Evolutionary conservation across 305 asterid species (phyloP).

Genomic region (Fraxinus sp.): DNA sequence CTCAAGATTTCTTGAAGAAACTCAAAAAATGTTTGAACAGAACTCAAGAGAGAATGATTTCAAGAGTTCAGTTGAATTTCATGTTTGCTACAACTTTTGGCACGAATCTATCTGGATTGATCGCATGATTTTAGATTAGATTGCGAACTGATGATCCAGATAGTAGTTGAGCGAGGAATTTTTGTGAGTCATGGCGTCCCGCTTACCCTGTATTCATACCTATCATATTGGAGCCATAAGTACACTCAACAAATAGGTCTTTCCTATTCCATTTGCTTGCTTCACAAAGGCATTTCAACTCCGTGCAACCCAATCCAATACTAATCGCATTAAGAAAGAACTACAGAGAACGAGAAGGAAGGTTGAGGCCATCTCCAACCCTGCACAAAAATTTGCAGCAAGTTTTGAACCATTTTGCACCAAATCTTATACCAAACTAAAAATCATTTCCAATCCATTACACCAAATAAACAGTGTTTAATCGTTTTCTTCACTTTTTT

Average conservation of each 20-base stretch:
- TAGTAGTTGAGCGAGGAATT: too few species aligned
- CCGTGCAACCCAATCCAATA: background rate
- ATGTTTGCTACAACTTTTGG: background rate
- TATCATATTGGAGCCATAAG: background rate
- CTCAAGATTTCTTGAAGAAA: background rate
- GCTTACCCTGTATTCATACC: background rate
- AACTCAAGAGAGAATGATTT: background rate
- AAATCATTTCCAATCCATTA: too few species aligned
- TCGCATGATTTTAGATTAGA: too few species aligned
- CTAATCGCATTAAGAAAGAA: background rate
- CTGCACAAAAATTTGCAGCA: too few species aligned
- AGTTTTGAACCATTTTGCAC: too few species aligned
- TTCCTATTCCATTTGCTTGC: background rate
- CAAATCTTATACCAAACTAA: too few species aligned
- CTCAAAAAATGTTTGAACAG: background rate
- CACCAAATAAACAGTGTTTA: too few species aligned
- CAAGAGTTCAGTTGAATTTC: background rate
- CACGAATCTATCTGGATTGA: background rate
- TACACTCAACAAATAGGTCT: background rate
- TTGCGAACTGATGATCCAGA: too few species aligned
- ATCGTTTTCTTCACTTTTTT: too few species aligned
- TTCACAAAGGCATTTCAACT: background rate
- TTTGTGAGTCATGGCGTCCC: background rate
- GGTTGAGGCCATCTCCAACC: background rate
- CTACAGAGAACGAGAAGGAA: background rate